These are phyloP conservation scores for Stagonosporopsis tanaceti DNA, from an alignment of 2,329 filamentous ascomycete species.

Conservation along the genomic window DNA sequence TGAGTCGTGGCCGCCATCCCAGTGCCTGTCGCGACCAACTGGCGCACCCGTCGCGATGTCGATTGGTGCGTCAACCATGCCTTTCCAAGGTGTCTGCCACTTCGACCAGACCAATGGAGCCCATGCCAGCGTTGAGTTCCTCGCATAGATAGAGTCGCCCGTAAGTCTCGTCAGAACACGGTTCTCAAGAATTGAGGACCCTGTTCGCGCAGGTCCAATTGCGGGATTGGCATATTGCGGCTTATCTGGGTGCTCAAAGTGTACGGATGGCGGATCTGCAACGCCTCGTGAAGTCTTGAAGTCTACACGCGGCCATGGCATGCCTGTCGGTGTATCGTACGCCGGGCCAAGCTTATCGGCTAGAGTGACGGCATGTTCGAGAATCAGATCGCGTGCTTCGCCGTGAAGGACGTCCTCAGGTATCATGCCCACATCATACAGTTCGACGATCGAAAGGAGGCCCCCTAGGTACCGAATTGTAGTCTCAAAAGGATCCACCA, in stretches of 20 bases:
- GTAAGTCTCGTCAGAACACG: slow-evolving; percentile 53
- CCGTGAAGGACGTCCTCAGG: slow-evolving; percentile 42
- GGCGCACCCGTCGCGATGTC: slow-evolving; percentile 54
- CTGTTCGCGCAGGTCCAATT: slow-evolving; percentile 53
- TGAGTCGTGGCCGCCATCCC: slow-evolving; percentile 56
- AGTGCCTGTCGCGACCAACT: slow-evolving; percentile 50
- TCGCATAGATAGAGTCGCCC: slow-evolving; percentile 50
- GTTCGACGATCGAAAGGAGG: slow-evolving; percentile 50
- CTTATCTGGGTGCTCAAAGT: slow-evolving; percentile 40
- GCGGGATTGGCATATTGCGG: slow-evolving; percentile 46
- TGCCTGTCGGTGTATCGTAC: slow-evolving; percentile 52
- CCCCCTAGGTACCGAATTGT: slow-evolving; percentile 53
- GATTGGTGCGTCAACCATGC: slow-evolving; percentile 53
- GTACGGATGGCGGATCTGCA: slow-evolving; percentile 40
- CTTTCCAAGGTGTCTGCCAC: slow-evolving; percentile 50
- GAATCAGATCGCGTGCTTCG: slow-evolving; percentile 44
- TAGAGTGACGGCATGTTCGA: slow-evolving; percentile 49
- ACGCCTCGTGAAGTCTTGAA: slow-evolving; percentile 48
- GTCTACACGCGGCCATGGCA: slow-evolving; percentile 57
- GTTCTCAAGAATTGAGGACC: slow-evolving; percentile 56
- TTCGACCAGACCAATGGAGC: slow-evolving; percentile 56
- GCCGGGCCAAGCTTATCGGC: slow-evolving; percentile 50
- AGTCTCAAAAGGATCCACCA: slow-evolving; percentile 54
- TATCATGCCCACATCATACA: slow-evolving; percentile 53
- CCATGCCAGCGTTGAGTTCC: slow-evolving; percentile 55